phyloP scores from a whole-genome alignment of 345 rosid genomes.

The Eucalyptus marginata region DNA sequence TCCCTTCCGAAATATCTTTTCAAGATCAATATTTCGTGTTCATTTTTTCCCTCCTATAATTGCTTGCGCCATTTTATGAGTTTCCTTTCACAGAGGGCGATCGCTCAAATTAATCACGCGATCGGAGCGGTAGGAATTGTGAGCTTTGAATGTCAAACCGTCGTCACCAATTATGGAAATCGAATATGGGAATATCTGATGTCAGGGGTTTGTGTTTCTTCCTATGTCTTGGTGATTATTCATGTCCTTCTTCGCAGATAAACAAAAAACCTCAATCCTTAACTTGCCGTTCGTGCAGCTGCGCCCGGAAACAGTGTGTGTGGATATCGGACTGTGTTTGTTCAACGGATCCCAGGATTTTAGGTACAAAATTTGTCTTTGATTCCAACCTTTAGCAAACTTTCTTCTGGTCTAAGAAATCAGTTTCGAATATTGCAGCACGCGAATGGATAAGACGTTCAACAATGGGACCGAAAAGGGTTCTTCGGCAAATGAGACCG shows the following conservation, averaged over 20 bases:
- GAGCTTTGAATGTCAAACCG: slow-evolving; percentile 33
- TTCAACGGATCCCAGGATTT: slow-evolving; percentile 1
- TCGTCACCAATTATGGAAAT: slow-evolving; percentile 20
- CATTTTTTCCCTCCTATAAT: background rate
- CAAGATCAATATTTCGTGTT: background rate
- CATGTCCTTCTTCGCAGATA: background rate
- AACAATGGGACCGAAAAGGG: background rate
- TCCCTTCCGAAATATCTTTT: background rate
- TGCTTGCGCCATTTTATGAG: background rate
- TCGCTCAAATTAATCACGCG: slow-evolving; percentile 41
- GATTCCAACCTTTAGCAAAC: background rate
- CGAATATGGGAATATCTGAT: slow-evolving; percentile 30
- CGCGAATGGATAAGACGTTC: background rate
- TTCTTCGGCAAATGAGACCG: slow-evolving; percentile 1
- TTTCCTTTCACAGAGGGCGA: slow-evolving; percentile 14
- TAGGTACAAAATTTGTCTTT: background rate
- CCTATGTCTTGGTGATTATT: background rate
- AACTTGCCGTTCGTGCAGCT: slow-evolving; percentile 11
- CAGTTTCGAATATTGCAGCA: background rate
- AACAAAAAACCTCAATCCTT: background rate
- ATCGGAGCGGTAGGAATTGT: slow-evolving; percentile 41
- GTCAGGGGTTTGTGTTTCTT: slow-evolving; percentile 30
- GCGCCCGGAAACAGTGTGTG: slow-evolving; percentile 35
- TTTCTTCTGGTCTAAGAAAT: background rate
- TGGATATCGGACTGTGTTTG: slow-evolving; percentile 31